Conservation (phyloP, 192 early-diverging fungal species). For the Thamnidium elegans region DNA sequence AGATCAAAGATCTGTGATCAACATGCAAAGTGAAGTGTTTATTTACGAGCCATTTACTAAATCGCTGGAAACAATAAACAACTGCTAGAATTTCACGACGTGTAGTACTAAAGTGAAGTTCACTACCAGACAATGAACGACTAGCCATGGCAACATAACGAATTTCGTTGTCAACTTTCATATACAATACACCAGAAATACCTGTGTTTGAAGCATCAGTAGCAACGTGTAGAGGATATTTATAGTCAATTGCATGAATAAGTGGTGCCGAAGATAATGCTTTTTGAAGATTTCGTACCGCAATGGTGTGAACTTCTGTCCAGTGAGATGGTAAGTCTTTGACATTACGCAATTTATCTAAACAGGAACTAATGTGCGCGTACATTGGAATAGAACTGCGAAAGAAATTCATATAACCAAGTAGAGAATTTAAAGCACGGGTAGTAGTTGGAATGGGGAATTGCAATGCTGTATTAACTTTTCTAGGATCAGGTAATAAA, state of each 20-base stretch:
- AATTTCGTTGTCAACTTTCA: neutral
- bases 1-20: too few relatives aligned
- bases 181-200: conserved; percentile 32
- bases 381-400: conserved; percentile 18
- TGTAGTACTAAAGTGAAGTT: conserved; percentile 28
- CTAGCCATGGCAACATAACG: neutral
- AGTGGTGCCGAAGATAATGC: too few relatives aligned
- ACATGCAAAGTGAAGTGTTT: too few relatives aligned
- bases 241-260: neutral
- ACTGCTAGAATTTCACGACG: conserved; percentile 21
- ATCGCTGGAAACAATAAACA: neutral
- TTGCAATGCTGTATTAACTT: conserved; percentile 24
- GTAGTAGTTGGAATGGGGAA: conserved; percentile 22
- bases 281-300: too few relatives aligned
- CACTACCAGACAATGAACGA: conserved; percentile 8
- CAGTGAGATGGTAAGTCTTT: too few relatives aligned
- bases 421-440: conserved; percentile 25
- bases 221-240: conserved; percentile 22
- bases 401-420: conserved; percentile 31
- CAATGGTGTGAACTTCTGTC: too few relatives aligned
- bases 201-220: conserved; percentile 38
- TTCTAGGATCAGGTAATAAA: conserved; percentile 19
- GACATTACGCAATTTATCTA: conserved; percentile 29
- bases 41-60: conserved; percentile 26
- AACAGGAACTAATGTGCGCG: conserved; percentile 9